These are phyloP conservation scores for Lactarius hengduanensis DNA, from an alignment of 768 basidiomycete genomes.

Conservation along the genomic window DNA sequence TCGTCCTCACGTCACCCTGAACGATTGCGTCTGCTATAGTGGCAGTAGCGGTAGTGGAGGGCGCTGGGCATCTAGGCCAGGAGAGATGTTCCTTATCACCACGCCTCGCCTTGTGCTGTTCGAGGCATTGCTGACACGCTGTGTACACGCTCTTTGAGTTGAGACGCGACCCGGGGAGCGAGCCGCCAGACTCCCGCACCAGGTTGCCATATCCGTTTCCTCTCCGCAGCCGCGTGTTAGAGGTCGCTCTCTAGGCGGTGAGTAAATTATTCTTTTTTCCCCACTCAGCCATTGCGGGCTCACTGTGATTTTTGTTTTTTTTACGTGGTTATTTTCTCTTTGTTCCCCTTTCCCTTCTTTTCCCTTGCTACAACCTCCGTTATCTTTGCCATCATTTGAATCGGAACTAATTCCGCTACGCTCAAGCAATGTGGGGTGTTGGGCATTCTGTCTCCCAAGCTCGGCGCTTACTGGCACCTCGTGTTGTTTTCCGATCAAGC, in stretches of 20 bases:
- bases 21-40: slow-evolving; percentile 12
- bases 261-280: slow-evolving; percentile 30
- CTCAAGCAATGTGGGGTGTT: slow-evolving; percentile 27
- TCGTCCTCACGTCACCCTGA: slow-evolving; percentile 6
- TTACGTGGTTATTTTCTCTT: slow-evolving; percentile 20
- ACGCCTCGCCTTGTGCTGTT: slow-evolving; percentile 49
- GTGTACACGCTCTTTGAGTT: slow-evolving; percentile 61
- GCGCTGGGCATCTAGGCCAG: slow-evolving; percentile 21
- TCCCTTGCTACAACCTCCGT: slow-evolving; percentile 6
- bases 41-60: slow-evolving; percentile 17
- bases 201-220: slow-evolving; percentile 32
- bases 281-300: slow-evolving; percentile 26
- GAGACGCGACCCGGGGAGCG: slow-evolving; percentile 60
- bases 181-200: slow-evolving; percentile 51
- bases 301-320: slow-evolving; percentile 23
- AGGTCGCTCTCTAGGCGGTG: slow-evolving; percentile 27
- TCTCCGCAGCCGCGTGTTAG: slow-evolving; percentile 29
- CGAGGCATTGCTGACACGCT: slow-evolving; percentile 59
- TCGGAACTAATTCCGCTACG: slow-evolving; percentile 34
- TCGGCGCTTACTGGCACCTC: slow-evolving; percentile 55
- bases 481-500: slow-evolving; percentile 68
- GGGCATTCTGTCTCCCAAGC: slow-evolving; percentile 33
- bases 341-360: slow-evolving; percentile 9
- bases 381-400: slow-evolving; percentile 18
- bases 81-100: slow-evolving; percentile 49